Conservation (phyloP, 176 grass and related monocot species). For the Lolium perenne region DNA sequence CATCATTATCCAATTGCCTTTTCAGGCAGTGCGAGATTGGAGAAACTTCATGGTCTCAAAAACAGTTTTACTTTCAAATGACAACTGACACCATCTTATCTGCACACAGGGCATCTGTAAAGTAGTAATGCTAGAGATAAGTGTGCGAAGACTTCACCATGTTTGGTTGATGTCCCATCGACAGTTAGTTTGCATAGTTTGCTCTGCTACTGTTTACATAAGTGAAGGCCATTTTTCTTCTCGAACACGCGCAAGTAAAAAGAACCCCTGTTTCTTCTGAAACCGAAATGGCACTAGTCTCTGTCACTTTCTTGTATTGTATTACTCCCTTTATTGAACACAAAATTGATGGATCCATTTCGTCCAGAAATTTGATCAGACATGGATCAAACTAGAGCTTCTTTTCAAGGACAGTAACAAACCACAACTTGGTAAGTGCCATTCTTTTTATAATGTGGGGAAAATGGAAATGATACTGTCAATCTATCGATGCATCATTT, state of each 20-base stretch:
- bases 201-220: conserved; percentile 27
- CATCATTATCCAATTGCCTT: conserved; percentile 32
- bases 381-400: not conserved
- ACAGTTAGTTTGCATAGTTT: conserved; percentile 19
- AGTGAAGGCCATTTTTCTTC: conserved; percentile 1
- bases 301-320: conserved; percentile 14
- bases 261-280: conserved; percentile 5
- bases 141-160: conserved; percentile 35
- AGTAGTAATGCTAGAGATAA: conserved; percentile 39
- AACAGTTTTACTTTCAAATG: conserved; percentile 38
- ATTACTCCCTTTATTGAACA: conserved; percentile 18
- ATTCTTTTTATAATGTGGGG: not conserved
- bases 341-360: not conserved
- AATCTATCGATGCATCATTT: conserved; percentile 13
- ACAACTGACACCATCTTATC: conserved; percentile 37
- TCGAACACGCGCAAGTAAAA: not conserved
- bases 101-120: conserved; percentile 44
- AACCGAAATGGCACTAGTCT: conserved; percentile 10
- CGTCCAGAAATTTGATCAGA: conserved; percentile 20
- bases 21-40: conserved; percentile 39
- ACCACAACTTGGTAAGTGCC: conserved; percentile 5
- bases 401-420: not conserved
- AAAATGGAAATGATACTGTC: not conserved
- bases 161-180: conserved; percentile 49
- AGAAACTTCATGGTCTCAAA: conserved; percentile 50